A percentile compares a stretch with the other conserved stretches of the same genome.
phyloP scores from a whole-genome alignment of 2,329 filamentous ascomycete genomes.

The Fusarium tricinctum region DNA sequence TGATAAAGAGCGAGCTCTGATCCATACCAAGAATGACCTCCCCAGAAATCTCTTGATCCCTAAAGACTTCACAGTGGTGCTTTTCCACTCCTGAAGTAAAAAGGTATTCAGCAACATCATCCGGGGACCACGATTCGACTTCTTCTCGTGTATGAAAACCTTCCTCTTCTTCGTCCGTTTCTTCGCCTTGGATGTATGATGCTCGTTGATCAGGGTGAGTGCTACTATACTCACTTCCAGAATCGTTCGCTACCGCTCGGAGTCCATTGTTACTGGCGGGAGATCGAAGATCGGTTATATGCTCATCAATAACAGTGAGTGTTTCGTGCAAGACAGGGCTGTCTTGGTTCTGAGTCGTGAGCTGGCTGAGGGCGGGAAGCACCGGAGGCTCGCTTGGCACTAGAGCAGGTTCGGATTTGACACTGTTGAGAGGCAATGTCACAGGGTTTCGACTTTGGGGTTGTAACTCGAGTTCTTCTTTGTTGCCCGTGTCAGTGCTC shows the following conservation, averaged over 20 bases:
- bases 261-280: constrained; percentile 66
- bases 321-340: constrained; percentile 92
- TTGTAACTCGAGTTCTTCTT: constrained; percentile 54
- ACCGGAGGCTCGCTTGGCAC: constrained; percentile 48
- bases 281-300: constrained; percentile 86
- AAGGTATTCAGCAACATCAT: constrained; percentile 89
- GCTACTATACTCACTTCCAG: constrained; percentile 92
- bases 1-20: constrained; percentile 93
- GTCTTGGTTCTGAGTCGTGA: constrained; percentile 64
- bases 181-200: constrained; percentile 93
- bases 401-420: constrained; percentile 52
- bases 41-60: constrained; percentile 94
- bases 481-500: constrained; percentile 40
- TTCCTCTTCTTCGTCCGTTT: constrained; percentile 95
- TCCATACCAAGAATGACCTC: constrained; percentile 96
- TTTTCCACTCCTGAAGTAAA: constrained; percentile 88
- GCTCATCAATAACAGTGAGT: constrained; percentile 94
- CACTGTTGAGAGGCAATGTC: constrained; percentile 62
- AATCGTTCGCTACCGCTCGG: constrained; percentile 74
- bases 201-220: constrained; percentile 80
- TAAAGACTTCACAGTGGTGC: constrained; percentile 92
- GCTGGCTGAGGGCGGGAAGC: constrained; percentile 51
- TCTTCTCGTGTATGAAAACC: constrained; percentile 76
- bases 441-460: constrained; percentile 54
- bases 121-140: constrained; percentile 83